Conservation (phyloP, 805 yeast species). For the Ogataea pini region DNA sequence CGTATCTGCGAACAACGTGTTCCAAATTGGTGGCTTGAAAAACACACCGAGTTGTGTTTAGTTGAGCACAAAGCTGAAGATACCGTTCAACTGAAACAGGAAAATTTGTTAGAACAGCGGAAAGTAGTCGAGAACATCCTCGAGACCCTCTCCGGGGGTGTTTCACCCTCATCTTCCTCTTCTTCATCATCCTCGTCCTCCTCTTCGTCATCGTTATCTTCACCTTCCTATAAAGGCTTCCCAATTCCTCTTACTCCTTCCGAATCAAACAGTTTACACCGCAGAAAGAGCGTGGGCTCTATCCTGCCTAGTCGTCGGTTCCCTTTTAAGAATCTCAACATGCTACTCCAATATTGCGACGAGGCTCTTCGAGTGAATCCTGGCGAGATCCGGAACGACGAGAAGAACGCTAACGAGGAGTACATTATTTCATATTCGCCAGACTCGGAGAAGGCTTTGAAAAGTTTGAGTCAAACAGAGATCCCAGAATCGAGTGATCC, state of each 20-base stretch:
- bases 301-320: conserved; percentile 46
- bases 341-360: conserved; percentile 66
- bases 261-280: conserved; percentile 25
- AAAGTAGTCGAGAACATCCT: conserved; percentile 46
- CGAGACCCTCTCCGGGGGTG: conserved; percentile 26
- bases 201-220: conserved; percentile 17
- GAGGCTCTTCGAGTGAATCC: conserved; percentile 73
- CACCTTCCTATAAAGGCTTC: conserved; percentile 56
- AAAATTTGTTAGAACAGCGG: conserved; percentile 70
- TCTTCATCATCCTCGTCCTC: conserved; percentile 24
- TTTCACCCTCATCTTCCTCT: conserved; percentile 18
- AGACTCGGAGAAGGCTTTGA: conserved; percentile 57
- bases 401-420: conserved; percentile 24
- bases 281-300: conserved; percentile 44
- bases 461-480: conserved; percentile 39
- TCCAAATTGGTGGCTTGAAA: conserved; percentile 97
- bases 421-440: conserved; percentile 53
- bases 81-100: conserved; percentile 73
- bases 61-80: conserved; percentile 83
- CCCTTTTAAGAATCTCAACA: conserved; percentile 61
- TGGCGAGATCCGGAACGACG: conserved; percentile 50
- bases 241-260: conserved; percentile 40
- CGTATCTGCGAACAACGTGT: conserved; percentile 87
- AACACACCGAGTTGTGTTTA: conserved; percentile 84
- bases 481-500: conserved; percentile 60